Percentiles rank a stretch among this genome's conserved stretches.
These are phyloP conservation scores for Didymella arachidicola DNA, from an alignment of 2,329 filamentous ascomycete genomes.

Conservation along the genomic window DNA sequence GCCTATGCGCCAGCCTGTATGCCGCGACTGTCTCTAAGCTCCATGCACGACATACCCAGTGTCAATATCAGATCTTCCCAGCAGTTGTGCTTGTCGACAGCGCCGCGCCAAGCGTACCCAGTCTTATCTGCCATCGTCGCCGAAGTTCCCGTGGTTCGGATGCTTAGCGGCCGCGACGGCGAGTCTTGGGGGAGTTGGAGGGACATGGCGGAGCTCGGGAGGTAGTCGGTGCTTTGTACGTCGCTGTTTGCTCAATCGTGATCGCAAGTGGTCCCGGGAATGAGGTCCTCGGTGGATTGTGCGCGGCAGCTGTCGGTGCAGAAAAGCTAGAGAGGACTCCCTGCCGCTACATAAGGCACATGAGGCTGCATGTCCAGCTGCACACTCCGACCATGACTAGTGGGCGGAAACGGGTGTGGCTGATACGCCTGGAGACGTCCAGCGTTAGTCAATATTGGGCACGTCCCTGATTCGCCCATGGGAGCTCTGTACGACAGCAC, in stretches of 20 bases:
- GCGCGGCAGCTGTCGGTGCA: conserved; percentile 25
- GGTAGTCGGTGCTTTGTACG: conserved; percentile 22
- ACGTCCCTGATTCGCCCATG: conserved; percentile 26
- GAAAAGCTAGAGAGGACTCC: conserved; percentile 19
- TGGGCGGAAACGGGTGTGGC: conserved; percentile 42
- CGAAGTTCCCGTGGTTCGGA: conserved; percentile 46
- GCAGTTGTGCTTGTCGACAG: conserved; percentile 52
- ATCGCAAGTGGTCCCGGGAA: conserved; percentile 12
- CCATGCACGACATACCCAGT: conserved; percentile 44
- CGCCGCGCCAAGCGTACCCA: conserved; percentile 54
- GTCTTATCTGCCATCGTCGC: conserved; percentile 51
- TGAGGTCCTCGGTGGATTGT: conserved; percentile 12
- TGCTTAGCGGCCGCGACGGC: conserved; percentile 43
- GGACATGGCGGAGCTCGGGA: conserved; percentile 31
- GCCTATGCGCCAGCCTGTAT: not conserved
- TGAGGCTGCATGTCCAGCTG: conserved; percentile 37
- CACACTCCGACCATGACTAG: conserved; percentile 13
- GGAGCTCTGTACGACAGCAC: conserved; percentile 17
- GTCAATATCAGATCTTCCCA: conserved; percentile 60
- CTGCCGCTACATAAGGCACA: conserved; percentile 34
- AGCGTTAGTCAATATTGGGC: conserved; percentile 19
- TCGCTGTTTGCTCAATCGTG: conserved; percentile 25
- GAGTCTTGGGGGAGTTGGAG: conserved; percentile 40
- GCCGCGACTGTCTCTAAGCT: not conserved
- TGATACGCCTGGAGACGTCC: conserved; percentile 21